phyloP scores from a whole-genome alignment of 2,329 filamentous ascomycete species.

The Penicillium glabrum region DNA sequence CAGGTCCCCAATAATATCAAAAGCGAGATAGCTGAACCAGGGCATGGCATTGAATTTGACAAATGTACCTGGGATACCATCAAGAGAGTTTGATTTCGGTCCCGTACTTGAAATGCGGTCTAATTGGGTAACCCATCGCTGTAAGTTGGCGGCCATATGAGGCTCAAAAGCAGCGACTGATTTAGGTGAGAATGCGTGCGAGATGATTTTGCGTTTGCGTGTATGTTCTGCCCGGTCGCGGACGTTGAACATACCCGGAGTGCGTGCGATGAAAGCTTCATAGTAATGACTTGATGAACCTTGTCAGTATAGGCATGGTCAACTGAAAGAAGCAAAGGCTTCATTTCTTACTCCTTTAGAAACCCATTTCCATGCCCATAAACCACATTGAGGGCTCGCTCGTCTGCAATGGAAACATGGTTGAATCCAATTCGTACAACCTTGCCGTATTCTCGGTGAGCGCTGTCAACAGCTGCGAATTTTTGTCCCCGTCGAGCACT shows the following conservation, averaged over 20 bases:
- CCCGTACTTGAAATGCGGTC: conserved; percentile 13
- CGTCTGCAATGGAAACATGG: conserved; percentile 25
- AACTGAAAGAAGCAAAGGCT: background rate
- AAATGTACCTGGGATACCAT: background rate
- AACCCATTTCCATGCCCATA: conserved; percentile 36
- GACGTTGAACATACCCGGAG: conserved; percentile 35
- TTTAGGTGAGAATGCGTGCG: conserved; percentile 34
- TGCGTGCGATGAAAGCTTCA: conserved; percentile 34
- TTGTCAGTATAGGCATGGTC: background rate
- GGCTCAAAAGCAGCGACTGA: conserved; percentile 33
- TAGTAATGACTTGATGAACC: conserved; percentile 21
- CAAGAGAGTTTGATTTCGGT: background rate
- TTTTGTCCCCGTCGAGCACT: conserved; percentile 17
- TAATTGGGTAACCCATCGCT: conserved; percentile 19
- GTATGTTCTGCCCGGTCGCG: conserved; percentile 34
- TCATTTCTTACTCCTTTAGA: conserved; percentile 22
- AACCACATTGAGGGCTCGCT: conserved; percentile 16
- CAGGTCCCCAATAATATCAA: conserved; percentile 21
- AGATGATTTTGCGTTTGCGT: conserved; percentile 36
- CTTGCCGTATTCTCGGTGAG: conserved; percentile 31
- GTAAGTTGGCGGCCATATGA: conserved; percentile 29
- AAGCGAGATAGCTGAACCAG: conserved; percentile 25
- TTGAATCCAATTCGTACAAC: conserved; percentile 24
- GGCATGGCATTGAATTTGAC: conserved; percentile 19
- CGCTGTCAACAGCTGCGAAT: conserved; percentile 42